These are phyloP conservation scores for Lipomyces mesembrius DNA, from an alignment of 805 yeast species.

Conservation along the genomic window DNA sequence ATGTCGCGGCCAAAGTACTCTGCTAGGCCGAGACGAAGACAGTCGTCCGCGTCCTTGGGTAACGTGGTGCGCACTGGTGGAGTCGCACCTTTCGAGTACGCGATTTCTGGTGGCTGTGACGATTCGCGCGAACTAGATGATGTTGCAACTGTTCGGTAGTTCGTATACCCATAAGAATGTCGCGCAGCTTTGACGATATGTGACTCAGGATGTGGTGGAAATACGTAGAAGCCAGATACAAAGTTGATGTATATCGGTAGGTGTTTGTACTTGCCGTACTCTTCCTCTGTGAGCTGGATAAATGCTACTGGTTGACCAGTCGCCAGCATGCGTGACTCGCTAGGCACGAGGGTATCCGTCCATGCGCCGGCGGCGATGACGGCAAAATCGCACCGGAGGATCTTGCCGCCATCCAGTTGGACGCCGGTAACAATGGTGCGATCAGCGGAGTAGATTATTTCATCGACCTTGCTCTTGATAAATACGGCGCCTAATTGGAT, in stretches of 20 bases:
- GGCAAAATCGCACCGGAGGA: slow-evolving; percentile 23
- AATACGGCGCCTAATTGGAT: slow-evolving; percentile 32
- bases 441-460: slow-evolving; percentile 16
- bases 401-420: slow-evolving; percentile 15
- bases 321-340: slow-evolving; percentile 25
- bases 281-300: slow-evolving; percentile 35
- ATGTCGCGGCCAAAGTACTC: slow-evolving; percentile 27
- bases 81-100: slow-evolving; percentile 21
- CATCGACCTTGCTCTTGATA: slow-evolving; percentile 21
- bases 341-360: slow-evolving; percentile 30
- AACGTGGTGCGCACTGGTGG: slow-evolving; percentile 17
- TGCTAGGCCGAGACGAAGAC: slow-evolving; percentile 20
- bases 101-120: slow-evolving; percentile 28
- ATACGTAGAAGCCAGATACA: slow-evolving; percentile 36
- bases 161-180: slow-evolving; percentile 38
- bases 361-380: slow-evolving; percentile 39
- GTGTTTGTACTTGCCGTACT: slow-evolving; percentile 23
- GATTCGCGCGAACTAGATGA: slow-evolving; percentile 14
- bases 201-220: slow-evolving; percentile 38
- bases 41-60: slow-evolving; percentile 32
- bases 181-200: slow-evolving; percentile 37
- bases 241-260: slow-evolving; percentile 39
- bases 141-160: slow-evolving; percentile 15
- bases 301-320: slow-evolving; percentile 39
- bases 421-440: slow-evolving; percentile 7